Conservation (phyloP, 495 filamentous ascomycete genomes). For the Neurospora sp. region DNA sequence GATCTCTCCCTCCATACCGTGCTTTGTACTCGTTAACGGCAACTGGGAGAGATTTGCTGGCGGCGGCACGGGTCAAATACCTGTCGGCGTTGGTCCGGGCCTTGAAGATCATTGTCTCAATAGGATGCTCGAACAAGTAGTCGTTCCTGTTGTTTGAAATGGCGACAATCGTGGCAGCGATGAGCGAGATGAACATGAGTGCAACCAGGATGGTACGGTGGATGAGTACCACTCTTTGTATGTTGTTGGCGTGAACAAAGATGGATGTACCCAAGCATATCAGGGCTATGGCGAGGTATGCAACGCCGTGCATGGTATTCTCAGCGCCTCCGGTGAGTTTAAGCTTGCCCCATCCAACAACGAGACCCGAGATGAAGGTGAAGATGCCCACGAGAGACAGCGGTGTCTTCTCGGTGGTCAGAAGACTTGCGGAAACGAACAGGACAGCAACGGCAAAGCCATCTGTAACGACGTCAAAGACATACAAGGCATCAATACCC, state of each 20-base stretch:
- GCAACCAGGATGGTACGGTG: slow-evolving; percentile 28
- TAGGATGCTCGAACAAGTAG: slow-evolving; percentile 30
- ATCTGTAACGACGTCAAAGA: slow-evolving; percentile 32
- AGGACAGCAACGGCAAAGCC: slow-evolving; percentile 29
- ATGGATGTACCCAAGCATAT: slow-evolving; percentile 28
- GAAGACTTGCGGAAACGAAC: slow-evolving; percentile 27
- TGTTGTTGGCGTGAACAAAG: slow-evolving; percentile 31
- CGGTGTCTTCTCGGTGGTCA: slow-evolving; percentile 29
- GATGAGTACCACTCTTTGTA: slow-evolving; percentile 30
- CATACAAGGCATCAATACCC: slow-evolving; percentile 23
- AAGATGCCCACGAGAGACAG: slow-evolving; percentile 28
- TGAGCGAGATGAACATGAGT: slow-evolving; percentile 18
- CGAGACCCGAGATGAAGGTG: slow-evolving; percentile 26
- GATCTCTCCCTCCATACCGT: slow-evolving; percentile 44
- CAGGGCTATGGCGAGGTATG: slow-evolving; percentile 18
- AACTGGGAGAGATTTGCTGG: slow-evolving; percentile 40
- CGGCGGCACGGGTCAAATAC: slow-evolving; percentile 35
- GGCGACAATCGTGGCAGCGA: slow-evolving; percentile 24
- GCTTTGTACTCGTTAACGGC: slow-evolving; percentile 50
- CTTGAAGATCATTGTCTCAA: slow-evolving; percentile 42
- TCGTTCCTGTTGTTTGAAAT: slow-evolving; percentile 7
- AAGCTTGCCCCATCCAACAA: slow-evolving; percentile 16
- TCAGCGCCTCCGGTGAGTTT: slow-evolving; percentile 28
- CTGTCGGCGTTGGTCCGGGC: slow-evolving; percentile 36
- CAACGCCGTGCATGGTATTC: slow-evolving; percentile 19